phyloP scores from a whole-genome alignment of 768 basidiomycete genomes.

The button mushroom (Agaricus bisporus) region DNA sequence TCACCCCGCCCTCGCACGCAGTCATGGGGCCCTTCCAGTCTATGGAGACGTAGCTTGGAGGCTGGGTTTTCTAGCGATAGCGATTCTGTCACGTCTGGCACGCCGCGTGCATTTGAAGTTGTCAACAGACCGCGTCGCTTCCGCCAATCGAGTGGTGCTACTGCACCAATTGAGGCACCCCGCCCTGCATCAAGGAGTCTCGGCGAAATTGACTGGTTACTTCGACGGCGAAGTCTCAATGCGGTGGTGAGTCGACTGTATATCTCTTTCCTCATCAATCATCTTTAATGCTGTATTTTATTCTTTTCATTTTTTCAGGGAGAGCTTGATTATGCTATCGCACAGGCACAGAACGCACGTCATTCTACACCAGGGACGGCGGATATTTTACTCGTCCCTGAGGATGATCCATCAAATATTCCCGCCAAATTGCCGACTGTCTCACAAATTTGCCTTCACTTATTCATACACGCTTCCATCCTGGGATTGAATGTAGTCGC shows the following conservation, averaged over 20 bases:
- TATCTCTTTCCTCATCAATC: slow-evolving; percentile 5
- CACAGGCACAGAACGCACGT: slow-evolving; percentile 46
- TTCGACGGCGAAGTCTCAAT: slow-evolving; percentile 64
- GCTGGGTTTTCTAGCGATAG: slow-evolving; percentile 38
- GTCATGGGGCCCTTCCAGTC: slow-evolving; percentile 42
- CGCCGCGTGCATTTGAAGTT: slow-evolving; percentile 42
- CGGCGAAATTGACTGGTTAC: slow-evolving; percentile 75
- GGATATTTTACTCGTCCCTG: slow-evolving; percentile 27
- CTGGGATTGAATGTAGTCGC: slow-evolving; percentile 53
- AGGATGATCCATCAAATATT: slow-evolving; percentile 25
- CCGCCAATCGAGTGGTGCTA: slow-evolving; percentile 25
- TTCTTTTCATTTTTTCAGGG: slow-evolving; percentile 39
- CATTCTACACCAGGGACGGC: slow-evolving; percentile 32
- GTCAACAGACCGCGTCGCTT: slow-evolving; percentile 38
- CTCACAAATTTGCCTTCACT: neutral
- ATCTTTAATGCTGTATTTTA: neutral
- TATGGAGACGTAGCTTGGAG: slow-evolving; percentile 36
- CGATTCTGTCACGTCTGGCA: slow-evolving; percentile 38
- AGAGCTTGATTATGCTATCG: slow-evolving; percentile 67
- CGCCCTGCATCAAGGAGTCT: slow-evolving; percentile 46
- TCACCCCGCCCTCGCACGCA: slow-evolving; percentile 40
- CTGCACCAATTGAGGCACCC: slow-evolving; percentile 18
- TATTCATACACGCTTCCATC: slow-evolving; percentile 46
- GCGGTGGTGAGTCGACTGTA: slow-evolving; percentile 47
- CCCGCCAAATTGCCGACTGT: slow-evolving; percentile 16